Evolutionary conservation across 2,329 filamentous ascomycete genomes (phyloP), one percentile per base, ranked within the genome.

Genomic region (Calonectria pseudoreteaudii): DNA sequence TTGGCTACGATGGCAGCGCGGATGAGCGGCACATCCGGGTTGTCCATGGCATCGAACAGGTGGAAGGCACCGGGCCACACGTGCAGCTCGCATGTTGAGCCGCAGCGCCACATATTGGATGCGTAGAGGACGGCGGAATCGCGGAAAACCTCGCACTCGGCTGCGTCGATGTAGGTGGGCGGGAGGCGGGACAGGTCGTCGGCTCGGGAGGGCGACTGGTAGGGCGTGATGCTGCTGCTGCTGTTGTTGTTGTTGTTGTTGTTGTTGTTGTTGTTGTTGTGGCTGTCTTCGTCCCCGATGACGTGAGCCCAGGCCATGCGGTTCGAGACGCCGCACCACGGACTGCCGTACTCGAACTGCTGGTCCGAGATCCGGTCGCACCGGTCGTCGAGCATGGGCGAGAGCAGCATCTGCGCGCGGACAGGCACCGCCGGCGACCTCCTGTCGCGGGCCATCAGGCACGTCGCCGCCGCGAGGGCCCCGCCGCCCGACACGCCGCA

Each of bases 331-430:
- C 68, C 65, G 65, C 71, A 74, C 74, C 73, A 77, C 6, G 77
- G 76, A 50, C 72, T 77, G 1, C 74, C 77, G 56, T 75, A 71
- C 58, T 79, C 77, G 38, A 78, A 79, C 53, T 80, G 77, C 53
- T 72, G 66, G 49, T 77, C 74, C 13, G 76, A 76, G 11, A 78
- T 3, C 5, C 28, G 76, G 3, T 75, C 58, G 41, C 75, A 77
- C 2, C 76, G 72, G 62, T 80, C 78, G 41, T 79, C 78, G 28
- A 80, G 66, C 68, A 80, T 75, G n/a, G 78, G 77, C 4, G 76
- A 76, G 6, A 74, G n/a, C 16, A 80, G 66, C 75, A 80, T 78
- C 73, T 80, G 77, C 4, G 73, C 77, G 38, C 69, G 73, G 38
- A 78, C 66, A 16, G 73, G 72, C 20, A 68, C 50, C 4, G 58